A percentile compares a stretch with the other conserved stretches of the same genome.
Evolutionary conservation across 2,329 filamentous ascomycete genomes (phyloP).

Genomic region (Lasiodiplodia theobromae): DNA sequence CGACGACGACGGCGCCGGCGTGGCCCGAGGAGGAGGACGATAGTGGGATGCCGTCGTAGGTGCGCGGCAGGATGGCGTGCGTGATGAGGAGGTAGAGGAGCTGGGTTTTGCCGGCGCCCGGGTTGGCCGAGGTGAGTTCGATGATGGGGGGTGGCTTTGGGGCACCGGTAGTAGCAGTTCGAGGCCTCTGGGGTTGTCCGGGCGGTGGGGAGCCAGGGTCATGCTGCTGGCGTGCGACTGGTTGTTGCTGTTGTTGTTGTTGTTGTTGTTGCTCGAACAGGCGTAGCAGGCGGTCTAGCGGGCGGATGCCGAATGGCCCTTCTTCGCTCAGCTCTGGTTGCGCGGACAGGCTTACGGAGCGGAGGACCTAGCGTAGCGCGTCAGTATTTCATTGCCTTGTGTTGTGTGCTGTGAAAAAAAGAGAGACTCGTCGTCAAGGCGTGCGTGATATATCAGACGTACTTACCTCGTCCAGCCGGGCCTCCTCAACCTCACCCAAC

Average conservation of each 20-base stretch:
- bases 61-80: slow-evolving; percentile 57
- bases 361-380: slow-evolving; percentile 46
- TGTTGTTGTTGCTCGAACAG: slow-evolving; percentile 28
- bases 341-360: slow-evolving; percentile 43
- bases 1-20: slow-evolving; percentile 58
- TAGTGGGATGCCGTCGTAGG: slow-evolving; percentile 40
- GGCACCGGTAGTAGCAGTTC: background rate
- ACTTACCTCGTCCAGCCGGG: slow-evolving; percentile 53
- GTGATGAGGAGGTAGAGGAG: slow-evolving; percentile 64
- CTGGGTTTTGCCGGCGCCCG: slow-evolving; percentile 65
- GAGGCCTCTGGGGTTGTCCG: background rate
- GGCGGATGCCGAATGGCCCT: slow-evolving; percentile 51
- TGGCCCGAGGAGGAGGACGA: slow-evolving; percentile 54
- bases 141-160: slow-evolving; percentile 56
- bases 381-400: background rate
- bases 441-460: background rate
- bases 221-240: slow-evolving; percentile 31
- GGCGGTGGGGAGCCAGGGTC: slow-evolving; percentile 23
- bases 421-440: background rate
- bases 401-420: background rate
- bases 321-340: slow-evolving; percentile 30
- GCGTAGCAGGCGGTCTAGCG: slow-evolving; percentile 53
- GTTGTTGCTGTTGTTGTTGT: too few species aligned
- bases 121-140: slow-evolving; percentile 60
- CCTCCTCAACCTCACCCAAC: slow-evolving; percentile 48